Evolutionary conservation across 2,329 filamentous ascomycete species (phyloP), one percentile per base, ranked within the genome.

Genomic region (Ophiostoma montium): DNA sequence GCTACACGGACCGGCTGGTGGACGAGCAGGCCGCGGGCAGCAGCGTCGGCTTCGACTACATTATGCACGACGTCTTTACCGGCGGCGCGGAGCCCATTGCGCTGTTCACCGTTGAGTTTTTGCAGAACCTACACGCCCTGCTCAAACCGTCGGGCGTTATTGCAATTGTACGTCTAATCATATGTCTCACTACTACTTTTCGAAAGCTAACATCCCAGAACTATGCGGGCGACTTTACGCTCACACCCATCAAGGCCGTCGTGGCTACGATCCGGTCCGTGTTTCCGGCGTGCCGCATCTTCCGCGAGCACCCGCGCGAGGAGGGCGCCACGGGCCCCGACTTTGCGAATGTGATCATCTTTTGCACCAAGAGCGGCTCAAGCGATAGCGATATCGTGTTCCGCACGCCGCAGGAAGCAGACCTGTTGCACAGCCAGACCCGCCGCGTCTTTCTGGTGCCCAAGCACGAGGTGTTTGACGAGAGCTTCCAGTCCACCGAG

Each of bases 21-120:
- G 21, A 33, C 4, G 45, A 41, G 19, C 38, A 36, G 21, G 67
- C 50, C 5, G 13, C 39, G 8, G 23, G 15, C 6, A 62, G 65
- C 8, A 63, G 59, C 16, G 52, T 69, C 43, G 70, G 70, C 27
- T 98, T 84, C 63, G 83, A 95, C 67, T 96, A 95, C 68, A 92
- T 98, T 60, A 75, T 98, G 48, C 92, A 98, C 63, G 92, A 98
- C 57, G 92, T 98, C 21, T 98, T 98, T 63, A 98, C 92, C 1
- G 92, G 92, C 21, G 92, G 92, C 47, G 89, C 88, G 0, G 92
- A 96, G 63, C 92, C 92, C 0, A 78, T 89, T 3, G 72, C 81
- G 8, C 76, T 98, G 8, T 98, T 98, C 65, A 96, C 89, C 0
- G 64, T 80, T 5, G 83, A 92, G 57, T 96, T 98, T 59, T 67